phyloP scores from a whole-genome alignment of 306 rosid genomes.

The Lagenaria siceraria region DNA sequence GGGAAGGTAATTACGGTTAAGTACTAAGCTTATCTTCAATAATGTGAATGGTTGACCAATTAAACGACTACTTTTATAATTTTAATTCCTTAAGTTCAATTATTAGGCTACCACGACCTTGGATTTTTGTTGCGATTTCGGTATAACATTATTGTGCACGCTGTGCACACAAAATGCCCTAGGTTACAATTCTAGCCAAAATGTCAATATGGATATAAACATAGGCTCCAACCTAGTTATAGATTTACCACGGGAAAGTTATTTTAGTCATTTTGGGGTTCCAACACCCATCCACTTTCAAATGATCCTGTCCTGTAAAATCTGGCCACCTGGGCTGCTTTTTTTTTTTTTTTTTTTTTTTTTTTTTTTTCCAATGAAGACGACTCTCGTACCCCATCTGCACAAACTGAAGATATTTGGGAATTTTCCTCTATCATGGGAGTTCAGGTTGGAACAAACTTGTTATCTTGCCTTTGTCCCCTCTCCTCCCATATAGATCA shows the following conservation, averaged over 20 bases:
- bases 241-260: neutral
- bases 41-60: constrained; percentile 7
- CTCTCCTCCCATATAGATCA: neutral
- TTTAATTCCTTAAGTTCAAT: neutral
- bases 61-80: neutral
- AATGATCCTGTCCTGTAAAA: neutral
- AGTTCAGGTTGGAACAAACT: neutral
- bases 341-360: no score
- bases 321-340: constrained; percentile 2
- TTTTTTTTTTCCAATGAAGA: neutral
- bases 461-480: neutral
- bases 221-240: neutral
- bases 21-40: neutral
- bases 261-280: neutral
- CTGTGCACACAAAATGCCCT: neutral
- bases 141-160: neutral
- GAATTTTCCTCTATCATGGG: neutral
- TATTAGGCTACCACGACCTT: neutral
- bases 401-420: neutral
- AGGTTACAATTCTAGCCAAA: neutral
- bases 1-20: neutral
- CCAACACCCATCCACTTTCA: neutral
- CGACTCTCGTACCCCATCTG: neutral
- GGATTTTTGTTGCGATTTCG: neutral
- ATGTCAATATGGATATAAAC: constrained; percentile 6